phyloP scores from a whole-genome alignment of 2,329 filamentous ascomycete species.

The Chaetomiaceae sp. region DNA sequence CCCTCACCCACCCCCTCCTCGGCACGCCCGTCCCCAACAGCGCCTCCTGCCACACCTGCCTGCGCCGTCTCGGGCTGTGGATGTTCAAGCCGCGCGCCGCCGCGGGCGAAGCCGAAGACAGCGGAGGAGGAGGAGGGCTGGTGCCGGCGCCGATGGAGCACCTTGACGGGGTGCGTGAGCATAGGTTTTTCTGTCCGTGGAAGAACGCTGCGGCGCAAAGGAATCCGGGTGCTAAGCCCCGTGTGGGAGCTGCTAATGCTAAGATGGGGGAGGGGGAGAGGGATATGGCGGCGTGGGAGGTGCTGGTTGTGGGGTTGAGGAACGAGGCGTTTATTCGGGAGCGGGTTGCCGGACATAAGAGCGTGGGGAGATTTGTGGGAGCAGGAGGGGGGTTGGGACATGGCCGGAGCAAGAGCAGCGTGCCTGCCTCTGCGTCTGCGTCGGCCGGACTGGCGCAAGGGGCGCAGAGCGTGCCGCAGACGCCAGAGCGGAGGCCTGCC shows the following conservation, averaged over 20 bases:
- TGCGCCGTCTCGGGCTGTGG: slow-evolving; percentile 86
- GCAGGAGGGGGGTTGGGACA: slow-evolving; percentile 12
- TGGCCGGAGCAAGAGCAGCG: slow-evolving; percentile 27
- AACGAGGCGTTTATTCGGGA: slow-evolving; percentile 52
- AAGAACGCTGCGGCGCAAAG: slow-evolving; percentile 59
- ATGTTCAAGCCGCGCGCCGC: slow-evolving; percentile 77
- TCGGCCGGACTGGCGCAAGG: not conserved
- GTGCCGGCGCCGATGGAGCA: slow-evolving; percentile 57
- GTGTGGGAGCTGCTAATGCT: not conserved
- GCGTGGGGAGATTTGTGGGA: slow-evolving; percentile 1
- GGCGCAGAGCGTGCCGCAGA: slow-evolving; percentile 9
- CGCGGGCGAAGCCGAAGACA: slow-evolving; percentile 38
- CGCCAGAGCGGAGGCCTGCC: slow-evolving; percentile 14
- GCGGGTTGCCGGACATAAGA: slow-evolving; percentile 19
- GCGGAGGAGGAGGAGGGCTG: slow-evolving; percentile 36
- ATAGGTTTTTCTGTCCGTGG: slow-evolving; percentile 83
- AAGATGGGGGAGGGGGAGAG: slow-evolving; percentile 27
- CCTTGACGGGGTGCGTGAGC: slow-evolving; percentile 64
- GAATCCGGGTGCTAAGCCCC: slow-evolving; percentile 30
- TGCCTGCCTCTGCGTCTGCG: slow-evolving; percentile 9
- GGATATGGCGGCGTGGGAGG: slow-evolving; percentile 48
- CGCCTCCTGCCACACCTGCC: slow-evolving; percentile 76
- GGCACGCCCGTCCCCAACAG: slow-evolving; percentile 60
- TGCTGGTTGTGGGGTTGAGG: slow-evolving; percentile 47
- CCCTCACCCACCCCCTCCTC: slow-evolving; percentile 42